Percentiles rank a stretch among this genome's conserved stretches.
Evolutionary conservation across 768 basidiomycete genomes (phyloP).

Genomic region (Mycena polygramma): DNA sequence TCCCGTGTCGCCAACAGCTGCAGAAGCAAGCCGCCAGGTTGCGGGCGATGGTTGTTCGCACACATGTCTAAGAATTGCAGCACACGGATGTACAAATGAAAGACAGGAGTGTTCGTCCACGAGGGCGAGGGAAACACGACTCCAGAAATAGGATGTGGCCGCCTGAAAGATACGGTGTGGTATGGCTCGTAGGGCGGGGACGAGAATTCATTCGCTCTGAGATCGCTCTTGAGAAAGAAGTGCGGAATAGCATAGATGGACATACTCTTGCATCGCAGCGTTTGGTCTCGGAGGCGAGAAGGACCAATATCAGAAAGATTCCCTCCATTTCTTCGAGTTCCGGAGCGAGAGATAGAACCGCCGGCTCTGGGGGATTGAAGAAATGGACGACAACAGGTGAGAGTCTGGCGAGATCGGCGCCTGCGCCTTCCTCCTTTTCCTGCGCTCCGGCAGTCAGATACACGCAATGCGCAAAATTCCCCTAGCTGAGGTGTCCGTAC

Average conservation of each 20-base stretch:
- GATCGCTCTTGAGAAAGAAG: not conserved
- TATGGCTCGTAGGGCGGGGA: not conserved
- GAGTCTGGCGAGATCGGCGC: slow-evolving; percentile 2
- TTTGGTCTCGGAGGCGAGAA: slow-evolving; percentile 6
- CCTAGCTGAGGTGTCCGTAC: not conserved
- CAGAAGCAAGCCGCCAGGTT: not conserved
- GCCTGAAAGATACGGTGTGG: not conserved
- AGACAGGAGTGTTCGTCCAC: not conserved
- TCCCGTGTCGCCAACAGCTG: not conserved
- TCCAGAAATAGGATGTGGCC: not conserved
- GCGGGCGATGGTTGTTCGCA: not conserved
- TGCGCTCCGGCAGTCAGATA: not conserved
- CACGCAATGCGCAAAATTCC: no score
- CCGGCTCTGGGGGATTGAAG: slow-evolving; percentile 1
- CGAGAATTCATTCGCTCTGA: not conserved
- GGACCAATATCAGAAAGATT: not conserved
- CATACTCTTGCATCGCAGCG: not conserved
- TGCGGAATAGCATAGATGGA: not conserved
- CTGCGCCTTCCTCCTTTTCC: not conserved
- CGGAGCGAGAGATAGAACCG: slow-evolving; percentile 1
- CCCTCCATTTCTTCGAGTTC: not conserved
- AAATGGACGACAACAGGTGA: slow-evolving; percentile 8
- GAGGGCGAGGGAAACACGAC: not conserved
- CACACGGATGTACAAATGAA: not conserved
- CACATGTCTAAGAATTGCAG: not conserved